phyloP scores from a whole-genome alignment of 176 grass and related monocot genomes.

The Avena atlantica region DNA sequence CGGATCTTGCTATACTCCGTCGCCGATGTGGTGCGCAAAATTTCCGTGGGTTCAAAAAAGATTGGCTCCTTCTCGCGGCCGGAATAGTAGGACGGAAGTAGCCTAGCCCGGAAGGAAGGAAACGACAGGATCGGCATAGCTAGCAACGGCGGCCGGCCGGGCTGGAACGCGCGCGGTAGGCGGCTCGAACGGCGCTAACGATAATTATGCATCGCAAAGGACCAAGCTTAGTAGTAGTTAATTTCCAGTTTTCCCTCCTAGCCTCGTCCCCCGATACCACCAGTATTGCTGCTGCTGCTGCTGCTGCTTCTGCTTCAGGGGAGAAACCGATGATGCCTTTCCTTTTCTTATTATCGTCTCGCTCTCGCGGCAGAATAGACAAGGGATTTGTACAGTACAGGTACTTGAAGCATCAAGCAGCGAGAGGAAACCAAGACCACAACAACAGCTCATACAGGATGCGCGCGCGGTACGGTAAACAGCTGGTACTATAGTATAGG shows the following conservation, averaged over 20 bases:
- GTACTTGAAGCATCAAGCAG: slow-evolving; percentile 47
- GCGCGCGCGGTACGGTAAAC: not conserved
- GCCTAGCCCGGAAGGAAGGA: not conserved
- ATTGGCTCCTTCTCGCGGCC: no score
- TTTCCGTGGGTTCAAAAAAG: no score
- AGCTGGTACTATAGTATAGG: no score
- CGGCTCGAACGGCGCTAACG: slow-evolving; percentile 47
- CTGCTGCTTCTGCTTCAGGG: not conserved
- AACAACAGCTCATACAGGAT: not conserved
- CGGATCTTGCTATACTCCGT: no score
- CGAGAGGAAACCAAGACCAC: slow-evolving; percentile 40
- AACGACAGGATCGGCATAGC: slow-evolving; percentile 8
- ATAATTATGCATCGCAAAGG: slow-evolving; percentile 34
- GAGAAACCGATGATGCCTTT: slow-evolving; percentile 24
- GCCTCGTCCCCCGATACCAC: slow-evolving; percentile 20
- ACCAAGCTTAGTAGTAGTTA: slow-evolving; percentile 43
- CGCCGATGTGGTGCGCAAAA: no score
- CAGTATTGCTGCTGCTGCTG: not conserved
- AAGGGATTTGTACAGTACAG: not conserved
- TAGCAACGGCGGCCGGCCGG: not conserved
- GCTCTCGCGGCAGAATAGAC: slow-evolving; percentile 27
- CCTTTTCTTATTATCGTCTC: not conserved
- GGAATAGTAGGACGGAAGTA: not conserved
- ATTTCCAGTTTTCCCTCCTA: slow-evolving; percentile 15
- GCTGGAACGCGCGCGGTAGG: not conserved